Evolutionary conservation across 768 basidiomycete species (phyloP), one percentile per base, ranked within the genome.

Genomic region (Rhodotorula sphaerocarpa): DNA sequence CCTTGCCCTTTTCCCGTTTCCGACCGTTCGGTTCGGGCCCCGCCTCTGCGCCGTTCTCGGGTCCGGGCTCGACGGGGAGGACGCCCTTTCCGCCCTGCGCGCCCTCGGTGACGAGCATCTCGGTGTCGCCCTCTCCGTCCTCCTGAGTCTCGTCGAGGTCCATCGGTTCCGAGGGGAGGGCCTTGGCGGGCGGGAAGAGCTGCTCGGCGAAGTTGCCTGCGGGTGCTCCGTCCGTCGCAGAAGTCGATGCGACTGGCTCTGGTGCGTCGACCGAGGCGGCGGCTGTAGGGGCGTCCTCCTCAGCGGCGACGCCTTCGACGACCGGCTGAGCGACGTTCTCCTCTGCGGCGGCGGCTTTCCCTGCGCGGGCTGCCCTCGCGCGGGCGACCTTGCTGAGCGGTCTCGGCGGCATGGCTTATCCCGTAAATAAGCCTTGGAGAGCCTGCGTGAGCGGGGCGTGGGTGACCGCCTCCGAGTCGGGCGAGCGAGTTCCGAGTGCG

Each of bases 101-200:
- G 7, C n/a, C 16, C 9, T 42, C 31, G 18, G 39, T 30, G 15
- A 61, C 44, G 14, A 53, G 15, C 61, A 63, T 60, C 50, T 63
- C 55, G 30, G 55, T 54, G 50, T 67, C 61, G n/a, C 61, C 61
- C 31, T 62, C 59, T 31, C 66, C 66, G 21, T 45, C 41, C 12
- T 59, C 57, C 10, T n/a, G 16, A 7, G 58, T 59, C 33, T 63
- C 54, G 61, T 67, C 61, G 54, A 67, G 57, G 45, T 63, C 66
- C 66, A 67, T 67, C 23, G 66, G 66, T 36, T 67, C 61, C 7
- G 66, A 53, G 23, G 66, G 61, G 33, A 67, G 66, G 2, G 61
- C 25, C 10, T 44, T 50, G 34, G 66, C 66, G n/a, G 61, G 50
- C 0, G 66, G 66, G 45, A 67, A 34, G 7, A 7, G 51, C 44